Percentiles rank a stretch among this genome's conserved stretches.
Conservation (phyloP, 768 basidiomycete species). For the Amanita pallidorosea region DNA sequence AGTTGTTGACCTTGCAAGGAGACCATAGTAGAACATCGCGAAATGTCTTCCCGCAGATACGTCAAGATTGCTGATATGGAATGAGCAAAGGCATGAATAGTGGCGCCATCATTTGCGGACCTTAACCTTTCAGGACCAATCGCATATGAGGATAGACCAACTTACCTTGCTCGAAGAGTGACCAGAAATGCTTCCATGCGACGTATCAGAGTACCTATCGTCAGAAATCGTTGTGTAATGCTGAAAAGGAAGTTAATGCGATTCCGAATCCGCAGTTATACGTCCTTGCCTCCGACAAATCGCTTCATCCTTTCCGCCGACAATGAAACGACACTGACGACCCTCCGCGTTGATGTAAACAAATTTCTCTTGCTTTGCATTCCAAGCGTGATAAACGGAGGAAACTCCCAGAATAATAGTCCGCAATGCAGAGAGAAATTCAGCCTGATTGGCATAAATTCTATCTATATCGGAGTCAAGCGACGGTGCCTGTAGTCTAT, state of each 20-base stretch:
- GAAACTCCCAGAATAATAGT: conserved; percentile 56
- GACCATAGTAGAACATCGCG: conserved; percentile 25
- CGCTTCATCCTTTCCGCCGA: conserved; percentile 48
- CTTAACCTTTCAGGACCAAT: conserved; percentile 16
- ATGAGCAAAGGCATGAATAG: conserved; percentile 58
- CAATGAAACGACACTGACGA: conserved; percentile 25
- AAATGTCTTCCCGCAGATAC: conserved; percentile 37
- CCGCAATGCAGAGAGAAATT: conserved; percentile 43
- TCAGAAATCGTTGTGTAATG: conserved; percentile 49
- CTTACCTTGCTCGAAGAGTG: conserved; percentile 39
- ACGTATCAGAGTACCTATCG: conserved; percentile 57
- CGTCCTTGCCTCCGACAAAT: conserved; percentile 43
- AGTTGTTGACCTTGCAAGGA: conserved; percentile 11
- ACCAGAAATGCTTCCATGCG: conserved; percentile 49
- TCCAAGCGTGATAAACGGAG: conserved; percentile 59
- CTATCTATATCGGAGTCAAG: conserved; percentile 24
- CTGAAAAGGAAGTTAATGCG: conserved; percentile 21
- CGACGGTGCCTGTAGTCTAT: conserved; percentile 39
- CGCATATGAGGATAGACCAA: background rate
- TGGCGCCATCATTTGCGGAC: conserved; percentile 36
- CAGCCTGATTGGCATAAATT: conserved; percentile 33
- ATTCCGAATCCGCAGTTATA: background rate
- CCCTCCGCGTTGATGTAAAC: conserved; percentile 27
- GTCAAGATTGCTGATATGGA: conserved; percentile 44
- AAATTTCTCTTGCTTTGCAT: conserved; percentile 44